Percentiles rank a stretch among this genome's conserved stretches.
Evolutionary conservation across 2,329 filamentous ascomycete species (phyloP).

Genomic region (Neofusicoccum parvum): DNA sequence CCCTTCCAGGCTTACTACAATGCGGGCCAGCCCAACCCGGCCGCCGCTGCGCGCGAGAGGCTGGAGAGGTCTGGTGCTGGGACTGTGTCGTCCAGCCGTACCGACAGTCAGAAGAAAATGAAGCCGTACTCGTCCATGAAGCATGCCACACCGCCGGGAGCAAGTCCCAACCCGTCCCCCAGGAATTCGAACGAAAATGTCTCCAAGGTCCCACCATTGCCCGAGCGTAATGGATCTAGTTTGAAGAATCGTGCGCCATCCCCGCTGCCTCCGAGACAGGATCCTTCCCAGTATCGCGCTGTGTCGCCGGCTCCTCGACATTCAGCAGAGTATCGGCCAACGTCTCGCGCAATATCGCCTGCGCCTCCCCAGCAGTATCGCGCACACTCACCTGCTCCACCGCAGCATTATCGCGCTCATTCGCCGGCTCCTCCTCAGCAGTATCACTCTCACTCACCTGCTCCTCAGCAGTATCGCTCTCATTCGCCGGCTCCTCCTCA

Average conservation of each 20-base stretch:
- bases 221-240: conserved; percentile 5
- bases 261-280: conserved; percentile 25
- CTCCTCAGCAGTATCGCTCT: conserved; percentile 26
- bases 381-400: conserved; percentile 26
- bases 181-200: conserved; percentile 13
- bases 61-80: conserved; percentile 29
- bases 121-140: conserved; percentile 56
- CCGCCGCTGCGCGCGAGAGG: conserved; percentile 40
- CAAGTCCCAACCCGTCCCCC: conserved; percentile 33
- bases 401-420: conserved; percentile 24
- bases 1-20: conserved; percentile 65
- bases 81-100: conserved; percentile 28
- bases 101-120: conserved; percentile 35
- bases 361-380: conserved; percentile 26
- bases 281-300: conserved; percentile 30
- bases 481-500: conserved; percentile 25
- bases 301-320: conserved; percentile 43
- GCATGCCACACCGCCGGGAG: conserved; percentile 36
- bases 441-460: conserved; percentile 18
- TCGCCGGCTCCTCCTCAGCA: conserved; percentile 42
- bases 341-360: conserved; percentile 20
- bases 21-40: conserved; percentile 45
- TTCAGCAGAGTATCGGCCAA: conserved; percentile 15
- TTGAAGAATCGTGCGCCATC: conserved; percentile 19
- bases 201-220: conserved; percentile 5